Percentiles rank a stretch among this genome's conserved stretches.
phyloP scores from a whole-genome alignment of 1,139 yeast genomes.

The Magnusiomyces paraingens region DNA sequence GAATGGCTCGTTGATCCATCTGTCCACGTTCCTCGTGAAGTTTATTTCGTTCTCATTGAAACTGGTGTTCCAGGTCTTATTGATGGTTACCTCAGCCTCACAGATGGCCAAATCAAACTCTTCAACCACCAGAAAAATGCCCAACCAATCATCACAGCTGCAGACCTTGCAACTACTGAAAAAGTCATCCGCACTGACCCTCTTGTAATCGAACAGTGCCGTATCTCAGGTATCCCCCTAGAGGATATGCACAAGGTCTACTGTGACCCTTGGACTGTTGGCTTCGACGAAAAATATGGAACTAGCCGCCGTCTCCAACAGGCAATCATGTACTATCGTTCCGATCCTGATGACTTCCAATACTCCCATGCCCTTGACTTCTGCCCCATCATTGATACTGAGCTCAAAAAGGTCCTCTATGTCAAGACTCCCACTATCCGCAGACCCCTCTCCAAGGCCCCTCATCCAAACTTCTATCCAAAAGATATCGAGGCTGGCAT shows the following conservation, averaged over 20 bases:
- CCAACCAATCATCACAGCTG: conserved; percentile 70
- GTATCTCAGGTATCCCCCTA: conserved; percentile 57
- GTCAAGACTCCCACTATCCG: conserved; percentile 72
- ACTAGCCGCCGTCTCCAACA: conserved; percentile 68
- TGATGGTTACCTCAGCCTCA: conserved; percentile 63
- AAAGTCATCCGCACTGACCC: conserved; percentile 61
- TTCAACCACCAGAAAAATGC: conserved; percentile 50
- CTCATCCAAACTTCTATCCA: conserved; percentile 66
- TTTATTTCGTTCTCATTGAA: conserved; percentile 57
- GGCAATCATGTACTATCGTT: conserved; percentile 71
- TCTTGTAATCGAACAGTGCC: conserved; percentile 65
- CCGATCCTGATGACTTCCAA: conserved; percentile 74
- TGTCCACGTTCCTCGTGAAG: conserved; percentile 57
- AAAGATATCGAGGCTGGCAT: conserved; percentile 52
- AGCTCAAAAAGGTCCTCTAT: conserved; percentile 56
- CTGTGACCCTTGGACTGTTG: conserved; percentile 87
- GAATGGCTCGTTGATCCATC: conserved; percentile 52
- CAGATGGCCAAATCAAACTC: conserved; percentile 42
- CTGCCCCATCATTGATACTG: conserved; percentile 76
- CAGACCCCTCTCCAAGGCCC: conserved; percentile 61
- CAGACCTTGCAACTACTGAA: conserved; percentile 59
- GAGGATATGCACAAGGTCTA: conserved; percentile 63
- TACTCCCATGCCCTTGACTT: conserved; percentile 80
- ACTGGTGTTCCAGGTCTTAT: conserved; percentile 53
- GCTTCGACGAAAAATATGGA: conserved; percentile 83